These are phyloP conservation scores for Metschnikowia bowlesiae DNA, from an alignment of 805 yeast species.

Conservation along the genomic window DNA sequence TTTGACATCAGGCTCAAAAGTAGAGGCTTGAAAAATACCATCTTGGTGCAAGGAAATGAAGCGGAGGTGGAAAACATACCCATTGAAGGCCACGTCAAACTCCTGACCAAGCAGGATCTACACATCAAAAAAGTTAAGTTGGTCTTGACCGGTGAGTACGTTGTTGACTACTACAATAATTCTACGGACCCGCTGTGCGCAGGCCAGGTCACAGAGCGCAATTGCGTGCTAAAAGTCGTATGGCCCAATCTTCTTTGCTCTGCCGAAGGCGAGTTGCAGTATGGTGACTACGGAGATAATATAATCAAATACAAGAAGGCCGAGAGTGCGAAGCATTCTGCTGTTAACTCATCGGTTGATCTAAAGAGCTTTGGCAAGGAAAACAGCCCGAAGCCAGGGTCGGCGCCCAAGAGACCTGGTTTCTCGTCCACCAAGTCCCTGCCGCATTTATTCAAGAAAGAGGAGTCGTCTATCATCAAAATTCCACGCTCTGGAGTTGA, in stretches of 20 bases:
- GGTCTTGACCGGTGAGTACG: slow-evolving; percentile 39
- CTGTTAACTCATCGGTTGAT: slow-evolving; percentile 11
- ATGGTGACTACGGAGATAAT: slow-evolving; percentile 41
- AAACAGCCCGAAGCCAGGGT: slow-evolving; percentile 8
- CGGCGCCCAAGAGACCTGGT: slow-evolving; percentile 20
- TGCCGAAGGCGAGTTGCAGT: slow-evolving; percentile 33
- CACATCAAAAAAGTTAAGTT: slow-evolving; percentile 38
- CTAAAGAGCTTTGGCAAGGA: slow-evolving; percentile 5
- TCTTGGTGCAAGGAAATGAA: slow-evolving; percentile 42
- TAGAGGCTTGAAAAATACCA: slow-evolving; percentile 37
- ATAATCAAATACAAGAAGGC: slow-evolving; percentile 20
- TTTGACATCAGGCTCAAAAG: slow-evolving; percentile 38
- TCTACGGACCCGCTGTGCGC: slow-evolving; percentile 24
- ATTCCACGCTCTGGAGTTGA: slow-evolving; percentile 36
- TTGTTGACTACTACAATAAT: slow-evolving; percentile 38
- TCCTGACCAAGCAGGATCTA: slow-evolving; percentile 40
- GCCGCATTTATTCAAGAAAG: slow-evolving; percentile 19
- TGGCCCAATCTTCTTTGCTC: slow-evolving; percentile 47
- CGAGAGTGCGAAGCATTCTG: slow-evolving; percentile 14
- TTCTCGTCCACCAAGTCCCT: slow-evolving; percentile 29
- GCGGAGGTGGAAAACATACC: slow-evolving; percentile 41
- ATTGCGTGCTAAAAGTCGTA: slow-evolving; percentile 37
- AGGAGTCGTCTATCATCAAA: slow-evolving; percentile 18
- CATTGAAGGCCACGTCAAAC: slow-evolving; percentile 45
- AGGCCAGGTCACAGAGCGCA: slow-evolving; percentile 35